Conservation (phyloP, 139 green algal genomes). For the Tetraselmis striata region DNA sequence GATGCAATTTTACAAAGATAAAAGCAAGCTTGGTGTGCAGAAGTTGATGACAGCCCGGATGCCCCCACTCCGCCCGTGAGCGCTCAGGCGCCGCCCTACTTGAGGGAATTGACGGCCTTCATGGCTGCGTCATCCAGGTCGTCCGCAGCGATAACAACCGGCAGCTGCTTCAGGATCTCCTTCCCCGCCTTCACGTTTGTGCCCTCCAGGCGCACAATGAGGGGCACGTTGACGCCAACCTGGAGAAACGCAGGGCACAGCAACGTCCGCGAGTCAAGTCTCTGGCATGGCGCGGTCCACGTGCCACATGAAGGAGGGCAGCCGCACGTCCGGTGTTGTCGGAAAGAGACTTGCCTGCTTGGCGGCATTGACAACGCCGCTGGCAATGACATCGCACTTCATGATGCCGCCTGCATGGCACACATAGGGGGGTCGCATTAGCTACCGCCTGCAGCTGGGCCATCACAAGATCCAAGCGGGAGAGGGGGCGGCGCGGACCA, state of each 20-base stretch:
- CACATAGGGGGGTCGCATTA: not conserved
- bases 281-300: not conserved
- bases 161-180: slow-evolving; percentile 68
- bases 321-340: not conserved
- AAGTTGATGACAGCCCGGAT: no score
- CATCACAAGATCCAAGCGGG: not conserved
- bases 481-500: slow-evolving; percentile 31
- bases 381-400: slow-evolving; percentile 98
- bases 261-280: not conserved
- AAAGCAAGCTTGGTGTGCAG: no score
- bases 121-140: slow-evolving; percentile 94
- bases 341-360: slow-evolving; percentile 69
- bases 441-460: no score
- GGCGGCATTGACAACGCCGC: slow-evolving; percentile 91
- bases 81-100: no score
- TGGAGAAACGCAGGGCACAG: slow-evolving; percentile 19
- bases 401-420: slow-evolving; percentile 78
- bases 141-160: slow-evolving; percentile 83
- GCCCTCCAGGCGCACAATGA: slow-evolving; percentile 95
- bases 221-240: slow-evolving; percentile 74
- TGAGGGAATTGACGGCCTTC: slow-evolving; percentile 75
- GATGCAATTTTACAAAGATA: no score
- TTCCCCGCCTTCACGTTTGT: slow-evolving; percentile 95
- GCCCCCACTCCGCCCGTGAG: no score
- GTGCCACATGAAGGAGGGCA: not conserved